Base-by-base conservation (phyloP, 2,329 filamentous ascomycete species). In the Dactylella cylindrospora region DNA sequence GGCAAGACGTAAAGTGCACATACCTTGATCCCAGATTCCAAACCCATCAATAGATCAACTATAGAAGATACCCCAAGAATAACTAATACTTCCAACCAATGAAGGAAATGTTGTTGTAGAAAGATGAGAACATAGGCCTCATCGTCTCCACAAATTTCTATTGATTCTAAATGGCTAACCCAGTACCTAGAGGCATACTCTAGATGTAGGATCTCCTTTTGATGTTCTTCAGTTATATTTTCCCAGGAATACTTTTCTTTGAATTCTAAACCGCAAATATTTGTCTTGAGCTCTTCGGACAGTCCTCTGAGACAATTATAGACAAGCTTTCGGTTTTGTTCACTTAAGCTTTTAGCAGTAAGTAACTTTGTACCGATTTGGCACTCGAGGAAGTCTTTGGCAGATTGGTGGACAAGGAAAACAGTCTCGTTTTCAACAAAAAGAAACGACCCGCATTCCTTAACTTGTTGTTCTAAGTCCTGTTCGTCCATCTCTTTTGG, bases 351-450 rank as follows among this genome's bases (percentile, higher is more conserved):
- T n/a, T n/a, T n/a, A n/a, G n/a, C n/a, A n/a, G n/a, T 13, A 52
- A 12, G n/a, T 22, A 52, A 9, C 36, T 2, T 6, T 13, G 7
- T 12, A 22, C 39, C 26, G 9, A 38, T 22, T 31, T 38, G 12
- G 1, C 17, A 10, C 5, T 44, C 49, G 1, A 55, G 20, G 6
- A 39, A 55, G 12, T 55, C 51, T 19, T 46, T 55, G 1, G 40
- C 35, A 5, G 51, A 55, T 28, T 46, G 51, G 35, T 55, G 51
- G 7, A 47, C 19, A 33, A 55, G 33, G 28, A 19, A 55, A 2
- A 55, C 6, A 15, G 12, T 25, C 2, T 35, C 1, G 12, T 55
- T n/a, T 22, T 39, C 25, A 20, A 47, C 5, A 0, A 22, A 5
- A 1, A 55, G 28, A 15, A 55, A 55, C 3, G 51, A 40, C 1